Percentiles rank a stretch among this genome's conserved stretches.
phyloP scores from a whole-genome alignment of 2,329 filamentous ascomycete species.

The Ophiosphaerella narmari region DNA sequence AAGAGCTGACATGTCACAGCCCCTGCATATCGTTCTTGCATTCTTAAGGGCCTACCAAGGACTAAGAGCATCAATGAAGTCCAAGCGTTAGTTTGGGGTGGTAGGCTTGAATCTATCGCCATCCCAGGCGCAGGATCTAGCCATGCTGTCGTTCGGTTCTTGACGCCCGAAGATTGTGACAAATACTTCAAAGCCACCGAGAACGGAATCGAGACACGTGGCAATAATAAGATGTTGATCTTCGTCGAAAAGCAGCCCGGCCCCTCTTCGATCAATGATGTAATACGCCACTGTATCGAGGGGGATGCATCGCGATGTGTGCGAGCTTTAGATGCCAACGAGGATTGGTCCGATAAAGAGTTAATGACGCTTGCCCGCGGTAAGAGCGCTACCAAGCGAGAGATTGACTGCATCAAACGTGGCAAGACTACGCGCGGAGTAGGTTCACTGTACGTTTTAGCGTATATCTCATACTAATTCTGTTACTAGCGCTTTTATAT shows the following conservation, averaged over 20 bases:
- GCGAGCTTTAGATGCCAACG: conserved; percentile 49
- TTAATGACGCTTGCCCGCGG: conserved; percentile 47
- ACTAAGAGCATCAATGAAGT: conserved; percentile 32
- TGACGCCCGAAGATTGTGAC: conserved; percentile 38
- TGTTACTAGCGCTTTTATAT: conserved; percentile 47
- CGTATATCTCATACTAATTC: conserved; percentile 9
- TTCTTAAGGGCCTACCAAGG: conserved; percentile 31
- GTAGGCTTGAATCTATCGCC: conserved; percentile 37
- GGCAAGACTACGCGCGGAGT: conserved; percentile 49
- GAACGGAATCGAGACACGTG: conserved; percentile 38
- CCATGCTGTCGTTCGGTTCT: conserved; percentile 38
- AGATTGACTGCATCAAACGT: conserved; percentile 53
- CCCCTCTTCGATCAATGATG: conserved; percentile 45
- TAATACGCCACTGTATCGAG: conserved; percentile 48
- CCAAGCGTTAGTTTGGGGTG: conserved; percentile 46
- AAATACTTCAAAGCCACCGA: conserved; percentile 40
- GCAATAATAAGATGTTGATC: conserved; percentile 26
- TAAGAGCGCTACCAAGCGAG: conserved; percentile 40
- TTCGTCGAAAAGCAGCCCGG: conserved; percentile 33
- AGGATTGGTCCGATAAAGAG: conserved; percentile 44
- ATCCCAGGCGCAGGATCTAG: conserved; percentile 28
- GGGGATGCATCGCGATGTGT: conserved; percentile 53
- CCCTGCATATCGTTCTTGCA: conserved; percentile 27
- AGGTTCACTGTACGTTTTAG: conserved; percentile 27
- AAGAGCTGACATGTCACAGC: conserved; percentile 19